phyloP scores from a whole-genome alignment of 2,329 filamentous ascomycete species.

The Ascochyta rabiei region DNA sequence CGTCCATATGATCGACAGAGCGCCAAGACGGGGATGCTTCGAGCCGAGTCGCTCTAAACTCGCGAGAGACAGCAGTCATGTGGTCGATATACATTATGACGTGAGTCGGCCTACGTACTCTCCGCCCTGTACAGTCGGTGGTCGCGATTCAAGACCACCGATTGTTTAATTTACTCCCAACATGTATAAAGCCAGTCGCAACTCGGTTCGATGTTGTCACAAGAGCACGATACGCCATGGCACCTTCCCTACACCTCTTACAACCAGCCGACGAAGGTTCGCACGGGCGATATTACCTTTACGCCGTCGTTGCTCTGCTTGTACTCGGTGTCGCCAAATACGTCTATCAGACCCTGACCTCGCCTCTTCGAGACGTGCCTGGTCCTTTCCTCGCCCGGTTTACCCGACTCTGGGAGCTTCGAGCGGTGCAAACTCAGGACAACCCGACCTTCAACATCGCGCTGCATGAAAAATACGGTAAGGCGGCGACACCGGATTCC shows the following conservation, averaged over 20 bases:
- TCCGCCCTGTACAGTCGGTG: not conserved
- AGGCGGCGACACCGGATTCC: not conserved
- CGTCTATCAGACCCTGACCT: not conserved
- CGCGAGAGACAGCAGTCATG: too few relatives aligned
- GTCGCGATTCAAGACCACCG: not conserved
- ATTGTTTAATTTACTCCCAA: not conserved
- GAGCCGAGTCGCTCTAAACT: not conserved
- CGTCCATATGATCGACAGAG: too few relatives aligned
- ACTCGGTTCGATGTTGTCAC: too few relatives aligned
- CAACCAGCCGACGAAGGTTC: not conserved
- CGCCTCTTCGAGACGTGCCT: slow-evolving; percentile 50
- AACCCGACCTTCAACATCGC: slow-evolving; percentile 49
- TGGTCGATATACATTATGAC: too few relatives aligned
- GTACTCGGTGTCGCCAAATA: not conserved
- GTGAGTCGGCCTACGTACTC: not conserved
- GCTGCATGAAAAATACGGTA: slow-evolving; percentile 51
- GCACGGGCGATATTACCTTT: not conserved
- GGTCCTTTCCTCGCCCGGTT: slow-evolving; percentile 55
- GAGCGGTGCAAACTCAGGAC: slow-evolving; percentile 43
- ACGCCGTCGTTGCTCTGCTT: not conserved
- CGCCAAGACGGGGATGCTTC: too few relatives aligned
- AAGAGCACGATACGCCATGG: too few relatives aligned
- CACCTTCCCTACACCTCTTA: too few relatives aligned
- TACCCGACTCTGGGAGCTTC: slow-evolving; percentile 54
- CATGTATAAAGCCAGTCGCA: too few relatives aligned